Evolutionary conservation across 140 eudicot species (phyloP), one percentile per base, ranked within the genome.

Genomic region (Flaveria floridana): DNA sequence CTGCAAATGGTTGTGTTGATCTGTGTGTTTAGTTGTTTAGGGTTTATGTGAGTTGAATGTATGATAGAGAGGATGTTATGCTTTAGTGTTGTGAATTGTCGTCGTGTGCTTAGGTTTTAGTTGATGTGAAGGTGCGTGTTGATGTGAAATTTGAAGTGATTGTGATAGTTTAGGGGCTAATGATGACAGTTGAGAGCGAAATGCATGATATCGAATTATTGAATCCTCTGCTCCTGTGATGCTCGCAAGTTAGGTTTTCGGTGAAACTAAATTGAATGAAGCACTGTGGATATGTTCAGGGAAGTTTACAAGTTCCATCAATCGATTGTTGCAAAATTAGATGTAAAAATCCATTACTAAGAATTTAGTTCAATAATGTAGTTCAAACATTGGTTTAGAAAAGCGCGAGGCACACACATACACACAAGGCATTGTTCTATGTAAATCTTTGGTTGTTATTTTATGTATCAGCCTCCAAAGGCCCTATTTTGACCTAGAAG

Each of bases 261-360:
- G 6, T 66, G 56, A 7, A 13, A 25, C 14, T 59, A 68, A 42
- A 21, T 68, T 68, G 68, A 47, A 55, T 16, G 41, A 34, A 34
- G 41, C 41, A 5, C 8, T 6, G 41, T 34, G 41, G 41, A 34
- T 34, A 34, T 34, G 41, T 4, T 34, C 8, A 34, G 48, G 61
- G 72, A 34, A 41, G 63, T 25, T 71, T 71, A 34, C 69, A 23
- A 67, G 46, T 14, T 37, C 30, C 52, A 71, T 70, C 63, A 50
- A 19, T 16, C 66, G 39, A 44, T 28, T 58, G 68, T 47, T 58
- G 82, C 53, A 78, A 65, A 37, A 37, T 18, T 61, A 70, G 77
- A 30, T 56, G 63, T 16, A 77, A 15, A 34, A 41, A 39, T 37
- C 28, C 3, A 64, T 21, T 30, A 19, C 3, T 6, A 30, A 46